These are phyloP conservation scores for Hymenoscyphus fructigenus DNA, from an alignment of 2,329 filamentous ascomycete species.

Conservation along the genomic window DNA sequence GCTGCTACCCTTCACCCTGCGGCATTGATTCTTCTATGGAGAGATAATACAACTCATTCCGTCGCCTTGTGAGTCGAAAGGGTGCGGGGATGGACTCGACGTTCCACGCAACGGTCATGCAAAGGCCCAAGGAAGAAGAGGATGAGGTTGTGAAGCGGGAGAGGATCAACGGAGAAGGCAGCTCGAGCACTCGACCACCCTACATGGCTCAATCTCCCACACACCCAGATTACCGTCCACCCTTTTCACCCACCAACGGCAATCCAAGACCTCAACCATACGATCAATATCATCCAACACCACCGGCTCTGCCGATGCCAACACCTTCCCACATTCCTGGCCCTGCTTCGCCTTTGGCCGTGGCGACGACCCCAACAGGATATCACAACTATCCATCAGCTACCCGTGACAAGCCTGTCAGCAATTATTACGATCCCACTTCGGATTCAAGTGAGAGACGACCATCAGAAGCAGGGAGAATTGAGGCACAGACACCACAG, in stretches of 20 bases:
- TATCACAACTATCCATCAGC: constrained; percentile 38
- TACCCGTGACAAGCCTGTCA: constrained; percentile 41
- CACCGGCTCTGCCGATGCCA: constrained; percentile 29
- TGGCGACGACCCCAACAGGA: constrained; percentile 30
- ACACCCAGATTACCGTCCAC: constrained; percentile 30
- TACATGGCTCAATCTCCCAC: constrained; percentile 28
- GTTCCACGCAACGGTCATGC: constrained; percentile 36
- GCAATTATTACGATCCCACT: constrained; percentile 47
- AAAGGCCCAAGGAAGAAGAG: constrained; percentile 30
- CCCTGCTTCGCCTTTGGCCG: constrained; percentile 30
- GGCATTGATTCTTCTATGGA: constrained; percentile 28
- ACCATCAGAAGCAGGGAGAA: constrained; percentile 37
- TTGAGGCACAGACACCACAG: constrained; percentile 33
- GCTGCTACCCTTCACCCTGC: background rate
- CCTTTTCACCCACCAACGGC: constrained; percentile 34
- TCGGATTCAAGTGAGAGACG: constrained; percentile 44
- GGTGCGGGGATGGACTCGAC: constrained; percentile 32
- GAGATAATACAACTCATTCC: constrained; percentile 19
- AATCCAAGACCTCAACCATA: constrained; percentile 34
- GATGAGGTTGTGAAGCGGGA: constrained; percentile 31
- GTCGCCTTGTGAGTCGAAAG: constrained; percentile 20
- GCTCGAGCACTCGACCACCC: constrained; percentile 30
- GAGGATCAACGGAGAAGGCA: constrained; percentile 33
- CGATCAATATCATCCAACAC: constrained; percentile 32
- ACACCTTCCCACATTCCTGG: constrained; percentile 30